Evolutionary conservation across 257 asterid genomes (phyloP).

Genomic region (Solanum sejunctum): DNA sequence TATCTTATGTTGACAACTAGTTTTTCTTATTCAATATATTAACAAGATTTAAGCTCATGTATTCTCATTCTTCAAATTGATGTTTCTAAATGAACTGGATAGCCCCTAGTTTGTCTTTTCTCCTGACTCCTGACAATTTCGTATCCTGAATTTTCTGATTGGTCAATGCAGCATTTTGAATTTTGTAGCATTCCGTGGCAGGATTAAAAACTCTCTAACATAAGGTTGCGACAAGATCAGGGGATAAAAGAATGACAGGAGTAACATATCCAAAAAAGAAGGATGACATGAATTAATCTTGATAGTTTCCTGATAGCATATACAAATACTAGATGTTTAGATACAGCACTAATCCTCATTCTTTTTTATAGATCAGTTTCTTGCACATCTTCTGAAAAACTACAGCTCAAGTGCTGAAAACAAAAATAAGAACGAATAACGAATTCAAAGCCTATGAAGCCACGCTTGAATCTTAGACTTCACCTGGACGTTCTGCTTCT

Average conservation of each 20-base stretch:
- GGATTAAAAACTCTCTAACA: not conserved
- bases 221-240: not conserved
- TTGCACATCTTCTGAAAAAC: not conserved
- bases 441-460: not conserved
- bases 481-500: not conserved
- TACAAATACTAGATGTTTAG: not conserved
- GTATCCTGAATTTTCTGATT: not conserved
- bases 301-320: not conserved
- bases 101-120: not conserved
- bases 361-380: not conserved
- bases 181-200: not conserved
- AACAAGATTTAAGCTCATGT: not conserved
- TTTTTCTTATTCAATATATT: not conserved
- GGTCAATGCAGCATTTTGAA: not conserved
- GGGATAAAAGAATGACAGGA: not conserved
- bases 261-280: not conserved
- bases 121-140: not conserved
- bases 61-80: not conserved
- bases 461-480: not conserved
- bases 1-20: conserved; percentile 17
- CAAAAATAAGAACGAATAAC: not conserved
- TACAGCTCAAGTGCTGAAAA: not conserved
- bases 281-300: not conserved
- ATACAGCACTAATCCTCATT: not conserved
- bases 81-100: not conserved